phyloP scores from a whole-genome alignment of 176 grass and related monocot species.

The Canna indica region DNA sequence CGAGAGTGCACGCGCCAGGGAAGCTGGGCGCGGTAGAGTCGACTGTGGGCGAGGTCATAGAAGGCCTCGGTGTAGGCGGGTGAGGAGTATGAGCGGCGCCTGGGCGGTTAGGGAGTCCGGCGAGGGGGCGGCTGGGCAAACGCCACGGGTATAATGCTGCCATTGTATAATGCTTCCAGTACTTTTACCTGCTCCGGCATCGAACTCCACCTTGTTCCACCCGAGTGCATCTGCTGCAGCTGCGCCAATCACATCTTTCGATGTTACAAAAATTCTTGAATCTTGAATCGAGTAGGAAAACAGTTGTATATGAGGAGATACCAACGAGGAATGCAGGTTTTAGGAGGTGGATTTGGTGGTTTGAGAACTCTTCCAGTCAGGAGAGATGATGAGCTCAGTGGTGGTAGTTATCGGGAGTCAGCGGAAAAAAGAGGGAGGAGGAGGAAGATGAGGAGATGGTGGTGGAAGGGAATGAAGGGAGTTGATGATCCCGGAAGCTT shows the following conservation, averaged over 20 bases:
- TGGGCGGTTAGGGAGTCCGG: constrained; percentile 35
- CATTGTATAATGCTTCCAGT: constrained; percentile 63
- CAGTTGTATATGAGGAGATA: too few relatives aligned
- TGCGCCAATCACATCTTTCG: too few relatives aligned
- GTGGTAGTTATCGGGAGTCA: too few relatives aligned
- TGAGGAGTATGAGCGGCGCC: constrained; percentile 39
- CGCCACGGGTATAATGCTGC: constrained; percentile 50
- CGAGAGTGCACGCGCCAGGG: constrained; percentile 37
- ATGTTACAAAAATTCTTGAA: neutral
- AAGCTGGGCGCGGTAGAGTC: constrained; percentile 40
- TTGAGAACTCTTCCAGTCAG: too few relatives aligned
- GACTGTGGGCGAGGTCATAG: constrained; percentile 37
- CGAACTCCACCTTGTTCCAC: constrained; percentile 76
- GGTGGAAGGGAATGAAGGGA: neutral
- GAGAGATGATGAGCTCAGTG: neutral
- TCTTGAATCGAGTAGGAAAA: too few relatives aligned
- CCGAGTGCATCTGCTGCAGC: constrained; percentile 31
- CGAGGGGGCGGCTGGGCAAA: constrained; percentile 29
- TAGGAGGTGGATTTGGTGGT: neutral
- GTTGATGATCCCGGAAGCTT: constrained; percentile 30
- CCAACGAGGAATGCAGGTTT: constrained; percentile 21
- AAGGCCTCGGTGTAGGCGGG: constrained; percentile 50
- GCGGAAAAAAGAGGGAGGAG: constrained; percentile 5
- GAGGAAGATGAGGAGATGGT: constrained; percentile 9
- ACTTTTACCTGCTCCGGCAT: constrained; percentile 73